A percentile compares a stretch with the other conserved stretches of the same genome.
phyloP scores from a whole-genome alignment of 192 early-diverging fungal genomes.

The Dissophora globulifera region DNA sequence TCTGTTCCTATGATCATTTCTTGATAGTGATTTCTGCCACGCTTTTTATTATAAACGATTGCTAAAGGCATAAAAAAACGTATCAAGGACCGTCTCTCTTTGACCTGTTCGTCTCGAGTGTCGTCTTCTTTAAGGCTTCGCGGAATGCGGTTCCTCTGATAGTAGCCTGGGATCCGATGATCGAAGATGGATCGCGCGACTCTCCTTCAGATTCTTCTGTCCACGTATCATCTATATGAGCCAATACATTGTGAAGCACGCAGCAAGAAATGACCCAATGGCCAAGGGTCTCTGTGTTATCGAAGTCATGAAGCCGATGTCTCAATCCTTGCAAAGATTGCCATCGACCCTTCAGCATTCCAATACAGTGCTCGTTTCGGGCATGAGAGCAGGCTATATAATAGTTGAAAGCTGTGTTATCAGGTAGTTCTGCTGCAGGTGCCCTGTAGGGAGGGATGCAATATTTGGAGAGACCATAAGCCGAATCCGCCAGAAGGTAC shows the following conservation, averaged over 20 bases:
- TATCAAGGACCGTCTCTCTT: background rate
- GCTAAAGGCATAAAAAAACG: no score
- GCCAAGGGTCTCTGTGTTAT: background rate
- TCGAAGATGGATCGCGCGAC: background rate
- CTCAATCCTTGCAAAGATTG: conserved; percentile 26
- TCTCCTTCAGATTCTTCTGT: background rate
- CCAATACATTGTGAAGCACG: conserved; percentile 29
- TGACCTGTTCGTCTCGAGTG: conserved; percentile 2
- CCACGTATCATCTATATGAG: conserved; percentile 17
- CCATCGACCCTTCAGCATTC: conserved; percentile 27
- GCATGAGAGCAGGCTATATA: conserved; percentile 16
- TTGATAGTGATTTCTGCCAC: no score
- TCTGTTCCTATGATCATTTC: no score
- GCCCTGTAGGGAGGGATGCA: conserved; percentile 22
- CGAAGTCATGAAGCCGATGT: conserved; percentile 9
- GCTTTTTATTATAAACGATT: no score
- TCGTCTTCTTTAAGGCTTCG: conserved; percentile 8
- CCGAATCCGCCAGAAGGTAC: conserved; percentile 23
- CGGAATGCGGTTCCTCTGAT: background rate
- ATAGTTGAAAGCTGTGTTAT: conserved; percentile 23
- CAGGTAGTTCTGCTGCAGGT: conserved; percentile 8
- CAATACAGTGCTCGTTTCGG: conserved; percentile 24
- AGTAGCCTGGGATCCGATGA: background rate
- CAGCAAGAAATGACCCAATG: conserved; percentile 27
- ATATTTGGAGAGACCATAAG: conserved; percentile 11